phyloP scores from a whole-genome alignment of 805 yeast species.

The Hanseniaspora guilliermondii region DNA sequence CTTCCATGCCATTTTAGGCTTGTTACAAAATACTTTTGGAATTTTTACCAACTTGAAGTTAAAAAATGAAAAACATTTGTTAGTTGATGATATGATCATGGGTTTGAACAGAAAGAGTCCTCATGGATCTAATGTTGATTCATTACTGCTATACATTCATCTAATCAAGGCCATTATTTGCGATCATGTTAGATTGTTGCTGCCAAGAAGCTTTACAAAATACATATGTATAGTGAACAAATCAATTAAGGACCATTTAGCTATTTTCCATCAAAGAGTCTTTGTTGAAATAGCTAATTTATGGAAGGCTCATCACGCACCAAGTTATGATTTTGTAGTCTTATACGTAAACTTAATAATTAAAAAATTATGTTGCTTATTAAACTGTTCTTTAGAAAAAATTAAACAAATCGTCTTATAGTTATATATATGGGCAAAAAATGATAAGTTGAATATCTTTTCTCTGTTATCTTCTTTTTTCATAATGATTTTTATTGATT shows the following conservation, averaged over 20 bases:
- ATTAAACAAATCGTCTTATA: constrained; percentile 8
- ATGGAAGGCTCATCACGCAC: constrained; percentile 3
- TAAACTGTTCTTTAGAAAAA: constrained; percentile 7
- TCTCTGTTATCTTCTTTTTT: not conserved
- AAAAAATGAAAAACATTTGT: constrained; percentile 5
- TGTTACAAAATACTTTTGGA: constrained; percentile 6
- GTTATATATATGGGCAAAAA: not conserved
- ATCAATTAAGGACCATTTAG: not conserved
- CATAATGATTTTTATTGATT: not conserved
- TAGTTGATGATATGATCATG: constrained; percentile 3
- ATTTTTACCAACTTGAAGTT: constrained; percentile 1
- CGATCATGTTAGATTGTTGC: not conserved
- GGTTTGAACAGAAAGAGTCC: not conserved
- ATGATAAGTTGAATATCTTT: not conserved
- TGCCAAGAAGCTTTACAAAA: not conserved
- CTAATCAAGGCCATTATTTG: not conserved
- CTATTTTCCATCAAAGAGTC: constrained; percentile 10
- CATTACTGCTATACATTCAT: not conserved
- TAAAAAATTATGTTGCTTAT: not conserved
- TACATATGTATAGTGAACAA: not conserved
- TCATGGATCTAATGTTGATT: not conserved
- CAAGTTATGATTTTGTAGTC: not conserved
- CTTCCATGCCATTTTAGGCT: constrained; percentile 2
- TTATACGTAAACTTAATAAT: not conserved
- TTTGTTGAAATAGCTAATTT: constrained; percentile 3